Conservation (phyloP, 129 eudicot species). For the Calendula officinalis region DNA sequence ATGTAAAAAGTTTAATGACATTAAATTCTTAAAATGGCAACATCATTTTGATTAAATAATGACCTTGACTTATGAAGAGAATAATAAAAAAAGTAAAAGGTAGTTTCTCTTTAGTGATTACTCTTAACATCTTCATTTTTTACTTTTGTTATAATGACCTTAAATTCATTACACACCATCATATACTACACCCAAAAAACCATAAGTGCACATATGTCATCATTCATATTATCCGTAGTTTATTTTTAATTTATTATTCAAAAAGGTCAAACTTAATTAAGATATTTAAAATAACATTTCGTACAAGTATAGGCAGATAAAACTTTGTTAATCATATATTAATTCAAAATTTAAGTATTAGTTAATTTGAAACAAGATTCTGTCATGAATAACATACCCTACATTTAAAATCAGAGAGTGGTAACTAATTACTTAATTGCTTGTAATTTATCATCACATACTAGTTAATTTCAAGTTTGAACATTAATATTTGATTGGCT, state of each 20-base stretch:
- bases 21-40: slow-evolving; percentile 8
- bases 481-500: no score
- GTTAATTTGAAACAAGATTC: no score
- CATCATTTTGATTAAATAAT: slow-evolving; percentile 32
- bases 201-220: slow-evolving; percentile 10
- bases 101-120: slow-evolving; percentile 29
- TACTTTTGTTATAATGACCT: slow-evolving; percentile 34
- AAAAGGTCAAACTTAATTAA: neutral
- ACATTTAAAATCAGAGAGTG: no score
- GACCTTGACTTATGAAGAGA: slow-evolving; percentile 33
- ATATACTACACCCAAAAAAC: slow-evolving; percentile 23
- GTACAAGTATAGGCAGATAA: no score
- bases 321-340: no score
- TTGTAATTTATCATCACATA: no score
- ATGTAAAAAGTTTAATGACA: neutral
- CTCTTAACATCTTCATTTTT: slow-evolving; percentile 23
- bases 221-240: neutral
- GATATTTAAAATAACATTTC: no score
- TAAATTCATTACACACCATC: slow-evolving; percentile 30
- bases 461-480: no score
- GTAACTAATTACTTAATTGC: no score
- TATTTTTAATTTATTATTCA: neutral
- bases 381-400: no score
- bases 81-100: slow-evolving; percentile 10
- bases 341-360: no score